These are phyloP conservation scores for Celoporthe dispersa DNA, from an alignment of 2,329 filamentous ascomycete genomes.

Conservation along the genomic window DNA sequence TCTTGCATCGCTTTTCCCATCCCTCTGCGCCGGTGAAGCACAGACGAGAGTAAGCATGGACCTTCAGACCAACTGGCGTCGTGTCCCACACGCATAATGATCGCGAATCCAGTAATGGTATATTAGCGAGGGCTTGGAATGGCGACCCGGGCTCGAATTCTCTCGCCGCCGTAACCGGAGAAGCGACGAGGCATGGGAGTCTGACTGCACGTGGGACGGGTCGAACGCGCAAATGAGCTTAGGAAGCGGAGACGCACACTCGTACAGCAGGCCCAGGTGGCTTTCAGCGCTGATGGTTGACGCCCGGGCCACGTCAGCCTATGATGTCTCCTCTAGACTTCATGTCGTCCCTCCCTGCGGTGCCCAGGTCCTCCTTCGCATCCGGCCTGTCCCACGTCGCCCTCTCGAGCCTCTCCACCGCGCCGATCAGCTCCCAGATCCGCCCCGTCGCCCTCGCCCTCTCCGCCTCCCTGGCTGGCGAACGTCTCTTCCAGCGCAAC, in stretches of 20 bases:
- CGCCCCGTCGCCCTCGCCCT: constrained; percentile 55
- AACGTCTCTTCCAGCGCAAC: constrained; percentile 43
- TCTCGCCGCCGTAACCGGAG: not conserved
- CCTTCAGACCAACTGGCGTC: not conserved
- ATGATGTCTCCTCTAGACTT: not conserved
- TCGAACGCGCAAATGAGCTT: no score
- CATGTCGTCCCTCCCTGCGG: constrained; percentile 34
- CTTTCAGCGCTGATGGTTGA: not conserved
- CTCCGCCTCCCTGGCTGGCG: constrained; percentile 58
- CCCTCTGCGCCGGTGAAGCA: not conserved
- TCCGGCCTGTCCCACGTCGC: constrained; percentile 74
- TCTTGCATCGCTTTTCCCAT: not conserved
- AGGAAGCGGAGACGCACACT: no score
- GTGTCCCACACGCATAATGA: not conserved
- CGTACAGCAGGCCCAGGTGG: not conserved
- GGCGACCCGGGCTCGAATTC: no score
- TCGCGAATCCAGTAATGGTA: no score
- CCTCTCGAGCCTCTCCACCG: constrained; percentile 67
- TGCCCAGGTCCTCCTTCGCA: constrained; percentile 72
- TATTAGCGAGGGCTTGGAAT: not conserved
- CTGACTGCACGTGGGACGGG: no score
- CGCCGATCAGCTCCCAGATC: constrained; percentile 60
- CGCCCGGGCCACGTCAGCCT: not conserved
- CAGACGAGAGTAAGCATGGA: not conserved
- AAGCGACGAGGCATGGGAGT: no score